phyloP scores from a whole-genome alignment of 495 filamentous ascomycete genomes.

The Lophiotrema nucula region DNA sequence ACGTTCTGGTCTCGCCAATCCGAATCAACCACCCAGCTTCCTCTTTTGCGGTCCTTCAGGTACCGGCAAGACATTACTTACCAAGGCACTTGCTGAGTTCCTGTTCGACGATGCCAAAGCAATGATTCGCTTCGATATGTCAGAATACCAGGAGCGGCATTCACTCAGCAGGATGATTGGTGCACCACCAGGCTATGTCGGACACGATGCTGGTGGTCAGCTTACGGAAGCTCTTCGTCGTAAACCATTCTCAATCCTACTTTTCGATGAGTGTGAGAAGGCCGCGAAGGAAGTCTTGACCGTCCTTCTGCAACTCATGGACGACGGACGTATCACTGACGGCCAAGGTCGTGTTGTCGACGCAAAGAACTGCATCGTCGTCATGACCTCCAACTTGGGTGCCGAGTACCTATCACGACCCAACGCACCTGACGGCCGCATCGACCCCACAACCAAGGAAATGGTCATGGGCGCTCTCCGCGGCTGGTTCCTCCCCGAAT shows the following conservation, averaged over 20 bases:
- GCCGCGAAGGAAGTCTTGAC: conserved; percentile 97
- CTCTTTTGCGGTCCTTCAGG: conserved; percentile 97
- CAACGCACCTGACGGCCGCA: conserved; percentile 71
- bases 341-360: conserved; percentile 94
- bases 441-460: conserved; percentile 82
- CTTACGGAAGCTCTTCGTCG: conserved; percentile 91
- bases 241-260: conserved; percentile 92
- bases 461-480: conserved; percentile 85
- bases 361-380: conserved; percentile 95
- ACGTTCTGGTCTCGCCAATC: conserved; percentile 88
- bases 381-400: conserved; percentile 97
- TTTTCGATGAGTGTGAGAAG: conserved; percentile 98
- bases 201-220: conserved; percentile 93
- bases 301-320: conserved; percentile 95
- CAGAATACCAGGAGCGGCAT: conserved; percentile 97
- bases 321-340: conserved; percentile 97
- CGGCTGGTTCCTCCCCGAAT: conserved; percentile 95
- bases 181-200: conserved; percentile 94
- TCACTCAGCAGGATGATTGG: conserved; percentile 96
- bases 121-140: conserved; percentile 99
- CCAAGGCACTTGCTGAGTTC: conserved; percentile 95
- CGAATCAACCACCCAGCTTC: conserved; percentile 95
- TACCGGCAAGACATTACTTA: conserved; percentile 95
- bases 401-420: conserved; percentile 88
- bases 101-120: conserved; percentile 95